Evolutionary conservation across 805 yeast genomes (phyloP), one percentile per base, ranked within the genome.

Genomic region (Saccharomyces kudriavzevii): DNA sequence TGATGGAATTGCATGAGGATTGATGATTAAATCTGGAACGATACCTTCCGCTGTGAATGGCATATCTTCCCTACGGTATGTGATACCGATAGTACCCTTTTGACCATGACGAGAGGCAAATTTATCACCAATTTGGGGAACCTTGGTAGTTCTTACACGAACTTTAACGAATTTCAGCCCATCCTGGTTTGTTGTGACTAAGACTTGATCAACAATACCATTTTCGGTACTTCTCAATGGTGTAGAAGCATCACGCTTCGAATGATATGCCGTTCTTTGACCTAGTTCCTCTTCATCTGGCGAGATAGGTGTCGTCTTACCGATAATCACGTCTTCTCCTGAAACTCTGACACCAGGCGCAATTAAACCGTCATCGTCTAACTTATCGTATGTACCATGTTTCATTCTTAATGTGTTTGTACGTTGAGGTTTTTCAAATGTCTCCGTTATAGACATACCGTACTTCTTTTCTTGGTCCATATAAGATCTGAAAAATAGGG

Each of bases 31-130:
- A 75, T 94, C 99, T 6, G 99, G 99, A 40, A 92, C 97, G 69
- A 92, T 73, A 71, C 99, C 99, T 71, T 92, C 95, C 2, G 89
- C 79, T 8, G 96, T 85, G 71, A 94, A 94, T 28, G 99, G 99
- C 98, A 94, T 92, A 70, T 94, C 99, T 73, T 94, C 99, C 70
- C 92, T 94, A 70, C 97, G 83, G 70, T 92, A 94, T 0, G 99
- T 94, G 58, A 94, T 94, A 84, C 99, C 99, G 73, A 94, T 91
- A 22, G 99, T 94, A 85, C 99, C 99, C 77, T 94, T 94, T 75
- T 94, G 99, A 71, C 99, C 99, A 79, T 94, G 99, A 76, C 99
- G 88, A 45, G 98, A 92, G 5, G 99, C 98, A 74, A 94, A 94
- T 74, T 94, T 94, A 74, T 94, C 99, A 73, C 99, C 99, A 73